Evolutionary conservation across 768 basidiomycete species (phyloP), one percentile per base, ranked within the genome.

Genomic region (Lentinula sp.): DNA sequence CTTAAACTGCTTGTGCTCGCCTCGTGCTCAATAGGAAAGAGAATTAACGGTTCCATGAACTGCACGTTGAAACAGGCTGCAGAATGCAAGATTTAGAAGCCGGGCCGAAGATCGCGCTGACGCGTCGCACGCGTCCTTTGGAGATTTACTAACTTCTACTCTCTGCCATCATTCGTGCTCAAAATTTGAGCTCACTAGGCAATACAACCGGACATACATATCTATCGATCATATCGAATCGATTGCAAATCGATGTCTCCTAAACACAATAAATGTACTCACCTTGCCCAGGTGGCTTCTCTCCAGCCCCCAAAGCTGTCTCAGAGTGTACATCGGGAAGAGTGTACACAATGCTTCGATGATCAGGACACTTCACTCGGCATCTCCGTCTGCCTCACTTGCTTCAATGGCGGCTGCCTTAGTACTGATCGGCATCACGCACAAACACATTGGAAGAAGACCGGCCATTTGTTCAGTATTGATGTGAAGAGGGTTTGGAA

Each of bases 291-390:
- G 23, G 71, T 91, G 20, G 69, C 76, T 51, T 74, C 66, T 12
- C 74, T 93, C 0, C 71, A 77, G 39, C 77, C 77, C 0, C 91
- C 92, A 0, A 81, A 73, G 52, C 74, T 88, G 0, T 86, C 83
- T 4, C 88, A 93, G 63, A 81, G 82, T 0, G 91, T 94, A 0
- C 87, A 95, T 66, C 77, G 95, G 7, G 93, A 97, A 74, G 95
- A 98, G 73, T 99, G 96, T 69, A 97, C 95, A 0, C 94, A 95
- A 62, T 99, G 96, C 69, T 99, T 98, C 70, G 95, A 98, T 72
- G 85, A 84, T 67, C 95, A 98, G 90, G 93, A 95, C 69, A 73
- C 75, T 3, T 79, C 86, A 0, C 73, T 78, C 12, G 96, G 96
- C 6, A 76, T 97, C 63, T 90, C 97, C 66, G 90, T 98, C 57